These are phyloP conservation scores for Gossypium gossypioides DNA, from an alignment of 441 rosid genomes.

Conservation along the genomic window DNA sequence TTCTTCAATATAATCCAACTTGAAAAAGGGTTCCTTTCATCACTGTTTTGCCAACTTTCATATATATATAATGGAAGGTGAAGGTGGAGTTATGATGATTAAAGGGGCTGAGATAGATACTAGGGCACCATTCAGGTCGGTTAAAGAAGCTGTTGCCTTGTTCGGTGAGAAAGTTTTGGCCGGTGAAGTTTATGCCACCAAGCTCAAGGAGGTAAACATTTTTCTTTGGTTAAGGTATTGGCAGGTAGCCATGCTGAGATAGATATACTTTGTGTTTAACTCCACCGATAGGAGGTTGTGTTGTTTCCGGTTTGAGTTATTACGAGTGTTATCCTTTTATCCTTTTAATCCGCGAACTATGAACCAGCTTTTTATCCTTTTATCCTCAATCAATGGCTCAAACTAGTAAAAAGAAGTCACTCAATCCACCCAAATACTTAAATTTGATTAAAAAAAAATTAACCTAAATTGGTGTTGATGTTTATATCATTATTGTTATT, in stretches of 20 bases:
- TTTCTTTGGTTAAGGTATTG: background rate
- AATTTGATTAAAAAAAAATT: no score
- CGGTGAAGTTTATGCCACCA: slow-evolving; percentile 48
- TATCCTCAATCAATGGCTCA: no score
- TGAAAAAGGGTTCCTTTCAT: background rate
- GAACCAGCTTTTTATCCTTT: no score
- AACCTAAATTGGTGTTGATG: no score
- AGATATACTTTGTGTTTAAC: no score
- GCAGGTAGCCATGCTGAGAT: background rate
- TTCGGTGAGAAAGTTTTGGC: slow-evolving; percentile 73
- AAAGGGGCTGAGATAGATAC: slow-evolving; percentile 77
- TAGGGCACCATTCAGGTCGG: slow-evolving; percentile 64
- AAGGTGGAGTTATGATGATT: slow-evolving; percentile 21
- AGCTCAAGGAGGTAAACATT: slow-evolving; percentile 40
- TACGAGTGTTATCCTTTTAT: no score
- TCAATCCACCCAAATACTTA: no score
- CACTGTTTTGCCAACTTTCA: background rate
- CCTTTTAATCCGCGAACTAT: no score
- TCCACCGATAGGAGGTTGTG: no score
- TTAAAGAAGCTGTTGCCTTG: slow-evolving; percentile 72
- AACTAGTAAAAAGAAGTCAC: no score
- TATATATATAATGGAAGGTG: slow-evolving; percentile 21
- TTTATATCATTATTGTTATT: no score
- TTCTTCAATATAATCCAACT: background rate
- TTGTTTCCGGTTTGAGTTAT: no score